Evolutionary conservation across 495 filamentous ascomycete species (phyloP).

Genomic region (Penicillium argentinense): DNA sequence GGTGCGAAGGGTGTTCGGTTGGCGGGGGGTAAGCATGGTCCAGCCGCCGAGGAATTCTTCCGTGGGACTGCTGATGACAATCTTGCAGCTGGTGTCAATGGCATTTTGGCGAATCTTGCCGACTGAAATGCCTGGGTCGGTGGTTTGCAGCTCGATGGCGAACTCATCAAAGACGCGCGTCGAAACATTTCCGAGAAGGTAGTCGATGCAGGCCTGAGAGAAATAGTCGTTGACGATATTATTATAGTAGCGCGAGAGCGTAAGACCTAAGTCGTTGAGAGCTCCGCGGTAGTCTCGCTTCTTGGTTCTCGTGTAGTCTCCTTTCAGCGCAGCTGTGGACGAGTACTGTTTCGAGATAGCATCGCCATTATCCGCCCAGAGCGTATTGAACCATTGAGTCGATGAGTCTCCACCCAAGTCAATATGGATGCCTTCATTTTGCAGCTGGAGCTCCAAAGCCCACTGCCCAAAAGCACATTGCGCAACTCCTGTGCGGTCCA

Average conservation of each 20-base stretch:
- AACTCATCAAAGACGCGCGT: slow-evolving; percentile 86
- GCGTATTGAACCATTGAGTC: slow-evolving; percentile 86
- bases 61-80: slow-evolving; percentile 76
- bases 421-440: slow-evolving; percentile 70
- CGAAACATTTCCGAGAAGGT: slow-evolving; percentile 84
- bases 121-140: slow-evolving; percentile 84
- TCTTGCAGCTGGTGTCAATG: slow-evolving; percentile 79
- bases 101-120: slow-evolving; percentile 80
- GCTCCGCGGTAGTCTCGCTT: slow-evolving; percentile 91
- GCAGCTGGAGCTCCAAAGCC: slow-evolving; percentile 74
- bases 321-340: slow-evolving; percentile 89
- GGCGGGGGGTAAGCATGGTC: slow-evolving; percentile 69
- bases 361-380: slow-evolving; percentile 94
- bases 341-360: slow-evolving; percentile 67
- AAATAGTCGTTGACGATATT: slow-evolving; percentile 98
- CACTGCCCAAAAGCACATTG: slow-evolving; percentile 81
- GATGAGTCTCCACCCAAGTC: slow-evolving; percentile 65
- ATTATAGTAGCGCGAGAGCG: slow-evolving; percentile 63
- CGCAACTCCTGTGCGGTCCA: slow-evolving; percentile 91
- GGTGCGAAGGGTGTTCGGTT: slow-evolving; percentile 62
- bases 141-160: slow-evolving; percentile 80
- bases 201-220: slow-evolving; percentile 91
- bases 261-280: slow-evolving; percentile 88
- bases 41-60: slow-evolving; percentile 86
- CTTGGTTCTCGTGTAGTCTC: slow-evolving; percentile 87